Evolutionary conservation across 2,329 filamentous ascomycete species (phyloP).

Genomic region (Penicillium griseofulvum): DNA sequence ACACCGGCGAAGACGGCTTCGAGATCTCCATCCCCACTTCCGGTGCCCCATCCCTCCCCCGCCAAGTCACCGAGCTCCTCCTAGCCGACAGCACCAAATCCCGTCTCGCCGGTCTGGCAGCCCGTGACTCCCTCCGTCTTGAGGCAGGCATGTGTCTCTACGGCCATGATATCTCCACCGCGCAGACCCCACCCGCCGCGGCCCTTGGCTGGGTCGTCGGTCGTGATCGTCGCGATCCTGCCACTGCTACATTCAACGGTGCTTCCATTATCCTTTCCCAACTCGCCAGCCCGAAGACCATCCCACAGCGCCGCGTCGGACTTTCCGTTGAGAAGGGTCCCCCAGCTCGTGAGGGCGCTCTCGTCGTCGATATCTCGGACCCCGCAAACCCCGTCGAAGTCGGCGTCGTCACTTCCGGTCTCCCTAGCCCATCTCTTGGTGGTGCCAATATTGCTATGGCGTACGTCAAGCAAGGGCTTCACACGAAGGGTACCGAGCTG

Average conservation of each 20-base stretch:
- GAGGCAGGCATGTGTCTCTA: slow-evolving; percentile 99
- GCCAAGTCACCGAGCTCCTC: slow-evolving; percentile 64
- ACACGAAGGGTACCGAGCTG: slow-evolving; percentile 81
- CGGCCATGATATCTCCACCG: slow-evolving; percentile 91
- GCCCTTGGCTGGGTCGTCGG: slow-evolving; percentile 78
- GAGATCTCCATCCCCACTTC: slow-evolving; percentile 80
- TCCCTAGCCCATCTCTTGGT: slow-evolving; percentile 79
- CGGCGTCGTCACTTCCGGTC: slow-evolving; percentile 82
- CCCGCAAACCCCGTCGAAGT: slow-evolving; percentile 56
- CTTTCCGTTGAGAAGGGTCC: slow-evolving; percentile 75
- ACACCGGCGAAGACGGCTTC: slow-evolving; percentile 97
- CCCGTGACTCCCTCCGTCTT: slow-evolving; percentile 85
- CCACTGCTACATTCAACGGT: slow-evolving; percentile 75
- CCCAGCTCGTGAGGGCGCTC: slow-evolving; percentile 83
- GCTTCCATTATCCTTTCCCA: slow-evolving; percentile 74
- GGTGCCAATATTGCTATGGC: slow-evolving; percentile 93
- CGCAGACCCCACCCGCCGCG: slow-evolving; percentile 66
- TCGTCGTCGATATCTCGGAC: slow-evolving; percentile 62
- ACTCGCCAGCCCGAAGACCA: slow-evolving; percentile 59
- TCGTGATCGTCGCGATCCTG: slow-evolving; percentile 64
- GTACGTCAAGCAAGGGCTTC: slow-evolving; percentile 75
- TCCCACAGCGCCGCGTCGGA: slow-evolving; percentile 73
- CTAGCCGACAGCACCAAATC: slow-evolving; percentile 65
- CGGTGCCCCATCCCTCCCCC: slow-evolving; percentile 51
- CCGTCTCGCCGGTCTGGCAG: slow-evolving; percentile 81